phyloP scores from a whole-genome alignment of 768 basidiomycete genomes.

The Baorangia bicolor region DNA sequence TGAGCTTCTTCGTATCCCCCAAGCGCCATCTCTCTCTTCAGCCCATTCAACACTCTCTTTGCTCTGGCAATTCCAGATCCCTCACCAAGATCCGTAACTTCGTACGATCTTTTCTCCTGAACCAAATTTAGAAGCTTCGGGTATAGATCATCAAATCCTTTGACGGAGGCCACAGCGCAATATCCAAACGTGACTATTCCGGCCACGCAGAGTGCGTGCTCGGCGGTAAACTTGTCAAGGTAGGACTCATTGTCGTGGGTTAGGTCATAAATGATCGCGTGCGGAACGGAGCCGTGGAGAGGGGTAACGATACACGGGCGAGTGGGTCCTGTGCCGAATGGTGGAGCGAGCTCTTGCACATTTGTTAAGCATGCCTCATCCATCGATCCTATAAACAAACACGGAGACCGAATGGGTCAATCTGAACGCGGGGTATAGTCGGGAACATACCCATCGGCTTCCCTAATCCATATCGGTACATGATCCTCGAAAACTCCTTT shows the following conservation, averaged over 20 bases:
- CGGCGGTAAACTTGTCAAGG: slow-evolving; percentile 84
- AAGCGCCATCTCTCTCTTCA: slow-evolving; percentile 93
- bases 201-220: slow-evolving; percentile 93
- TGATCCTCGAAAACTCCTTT: slow-evolving; percentile 84
- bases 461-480: slow-evolving; percentile 88
- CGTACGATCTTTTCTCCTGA: slow-evolving; percentile 76
- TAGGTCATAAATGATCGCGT: slow-evolving; percentile 91
- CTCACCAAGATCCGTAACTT: slow-evolving; percentile 57
- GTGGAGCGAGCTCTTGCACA: slow-evolving; percentile 73
- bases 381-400: slow-evolving; percentile 72
- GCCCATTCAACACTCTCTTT: slow-evolving; percentile 75
- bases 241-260: slow-evolving; percentile 98
- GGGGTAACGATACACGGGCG: slow-evolving; percentile 74
- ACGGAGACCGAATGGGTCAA: not conserved
- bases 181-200: slow-evolving; percentile 90
- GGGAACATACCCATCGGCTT: slow-evolving; percentile 79
- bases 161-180: slow-evolving; percentile 88
- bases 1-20: slow-evolving; percentile 88
- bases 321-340: slow-evolving; percentile 77
- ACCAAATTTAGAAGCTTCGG: slow-evolving; percentile 93
- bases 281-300: slow-evolving; percentile 83
- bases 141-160: slow-evolving; percentile 97
- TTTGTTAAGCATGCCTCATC: slow-evolving; percentile 81
- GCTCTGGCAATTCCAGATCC: slow-evolving; percentile 55
- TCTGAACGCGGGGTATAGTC: not conserved